These are phyloP conservation scores for Graphilbum fragrans DNA, from an alignment of 2,329 filamentous ascomycete species.

Conservation along the genomic window DNA sequence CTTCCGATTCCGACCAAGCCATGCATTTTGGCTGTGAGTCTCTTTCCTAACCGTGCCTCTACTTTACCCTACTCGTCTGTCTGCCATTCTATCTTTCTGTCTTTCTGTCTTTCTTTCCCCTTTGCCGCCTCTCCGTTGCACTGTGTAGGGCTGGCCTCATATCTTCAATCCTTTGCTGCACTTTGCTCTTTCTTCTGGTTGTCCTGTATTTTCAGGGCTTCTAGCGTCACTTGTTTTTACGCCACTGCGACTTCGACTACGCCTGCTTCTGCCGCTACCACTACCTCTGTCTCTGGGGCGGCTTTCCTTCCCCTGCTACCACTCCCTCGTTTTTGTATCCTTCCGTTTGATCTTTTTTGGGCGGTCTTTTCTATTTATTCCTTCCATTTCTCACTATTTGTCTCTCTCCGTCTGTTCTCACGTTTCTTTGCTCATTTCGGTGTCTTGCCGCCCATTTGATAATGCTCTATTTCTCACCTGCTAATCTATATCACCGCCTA, in stretches of 20 bases:
- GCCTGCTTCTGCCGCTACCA: too few species aligned
- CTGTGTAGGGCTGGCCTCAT: neutral
- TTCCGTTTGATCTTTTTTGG: too few species aligned
- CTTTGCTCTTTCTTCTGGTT: too few species aligned
- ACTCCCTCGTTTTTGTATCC: too few species aligned
- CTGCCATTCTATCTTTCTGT: neutral
- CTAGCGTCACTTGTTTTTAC: too few species aligned
- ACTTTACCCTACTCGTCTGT: neutral
- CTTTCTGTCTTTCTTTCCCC: neutral
- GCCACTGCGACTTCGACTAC: too few species aligned
- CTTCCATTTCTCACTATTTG: too few species aligned
- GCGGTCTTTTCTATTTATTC: neutral
- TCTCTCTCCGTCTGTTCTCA: too few species aligned
- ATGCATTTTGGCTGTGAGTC: slow-evolving; percentile 58
- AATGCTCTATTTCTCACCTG: slow-evolving; percentile 7
- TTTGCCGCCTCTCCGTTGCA: neutral
- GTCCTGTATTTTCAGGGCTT: too few species aligned
- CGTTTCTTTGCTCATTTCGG: slow-evolving; percentile 3
- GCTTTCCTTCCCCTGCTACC: too few species aligned
- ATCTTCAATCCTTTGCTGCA: neutral
- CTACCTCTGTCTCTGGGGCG: too few species aligned
- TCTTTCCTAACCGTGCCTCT: too few species aligned
- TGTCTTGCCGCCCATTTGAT: slow-evolving; percentile 18
- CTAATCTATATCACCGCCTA: slow-evolving; percentile 17
- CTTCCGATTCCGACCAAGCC: slow-evolving; percentile 28